Conservation (phyloP, 345 rosid genomes). For the Streptanthus diversifolius region DNA sequence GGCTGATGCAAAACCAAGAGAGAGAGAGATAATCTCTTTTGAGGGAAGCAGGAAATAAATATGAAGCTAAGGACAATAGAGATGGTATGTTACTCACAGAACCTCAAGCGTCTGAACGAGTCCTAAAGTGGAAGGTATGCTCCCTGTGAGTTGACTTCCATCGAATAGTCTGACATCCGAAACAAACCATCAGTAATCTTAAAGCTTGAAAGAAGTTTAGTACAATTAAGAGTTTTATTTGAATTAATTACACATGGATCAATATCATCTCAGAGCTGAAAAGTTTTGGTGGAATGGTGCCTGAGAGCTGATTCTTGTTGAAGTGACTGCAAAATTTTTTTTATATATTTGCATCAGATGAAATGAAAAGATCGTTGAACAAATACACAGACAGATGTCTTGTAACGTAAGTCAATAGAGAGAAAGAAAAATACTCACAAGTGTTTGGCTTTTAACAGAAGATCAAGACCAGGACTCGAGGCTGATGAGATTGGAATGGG, state of each 20-base stretch:
- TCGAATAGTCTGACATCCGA: constrained; percentile 58
- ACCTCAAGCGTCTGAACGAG: constrained; percentile 81
- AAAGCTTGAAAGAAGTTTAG: background rate
- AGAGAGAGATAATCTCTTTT: constrained; percentile 1
- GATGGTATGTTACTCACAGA: constrained; percentile 65
- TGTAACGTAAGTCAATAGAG: background rate
- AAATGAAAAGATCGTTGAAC: background rate
- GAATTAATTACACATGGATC: constrained; percentile 74
- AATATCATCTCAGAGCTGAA: constrained; percentile 74
- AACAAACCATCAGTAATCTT: background rate
- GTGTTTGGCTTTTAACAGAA: constrained; percentile 71
- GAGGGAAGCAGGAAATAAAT: background rate
- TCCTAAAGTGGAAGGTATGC: constrained; percentile 67
- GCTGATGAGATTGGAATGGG: constrained; percentile 61
- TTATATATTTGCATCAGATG: constrained; percentile 5
- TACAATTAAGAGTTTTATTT: background rate
- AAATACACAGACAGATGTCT: background rate
- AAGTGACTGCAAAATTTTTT: constrained; percentile 70
- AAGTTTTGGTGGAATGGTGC: constrained; percentile 57
- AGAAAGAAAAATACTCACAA: constrained; percentile 50
- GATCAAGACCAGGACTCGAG: constrained; percentile 67
- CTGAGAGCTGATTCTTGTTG: constrained; percentile 90
- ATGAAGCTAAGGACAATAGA: background rate
- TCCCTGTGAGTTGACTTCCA: constrained; percentile 65
- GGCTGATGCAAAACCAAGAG: constrained; percentile 51